Percentiles rank a stretch among this genome's conserved stretches.
These are phyloP conservation scores for Tulasnella calospora DNA, from an alignment of 768 basidiomycete genomes.

Conservation along the genomic window DNA sequence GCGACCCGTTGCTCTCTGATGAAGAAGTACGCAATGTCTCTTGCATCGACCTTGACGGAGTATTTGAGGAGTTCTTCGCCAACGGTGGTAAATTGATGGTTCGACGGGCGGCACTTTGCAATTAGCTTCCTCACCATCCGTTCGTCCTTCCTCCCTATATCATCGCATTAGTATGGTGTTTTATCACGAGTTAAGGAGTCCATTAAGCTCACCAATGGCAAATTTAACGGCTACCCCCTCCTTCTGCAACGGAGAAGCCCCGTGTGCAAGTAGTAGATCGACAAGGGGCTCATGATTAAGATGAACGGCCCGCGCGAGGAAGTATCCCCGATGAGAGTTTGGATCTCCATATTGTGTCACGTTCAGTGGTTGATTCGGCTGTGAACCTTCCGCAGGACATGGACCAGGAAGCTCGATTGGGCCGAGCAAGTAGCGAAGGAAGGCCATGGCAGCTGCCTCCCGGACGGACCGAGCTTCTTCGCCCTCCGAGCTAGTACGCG, in stretches of 20 bases:
- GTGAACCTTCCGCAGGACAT: constrained; percentile 35
- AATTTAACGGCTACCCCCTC: constrained; percentile 60
- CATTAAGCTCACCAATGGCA: constrained; percentile 54
- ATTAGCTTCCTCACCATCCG: background rate
- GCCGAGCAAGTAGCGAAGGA: constrained; percentile 13
- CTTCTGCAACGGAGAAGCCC: constrained; percentile 64
- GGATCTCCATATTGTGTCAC: background rate
- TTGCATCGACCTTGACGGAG: constrained; percentile 61
- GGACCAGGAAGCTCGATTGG: background rate
- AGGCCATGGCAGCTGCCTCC: background rate
- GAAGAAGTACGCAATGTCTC: constrained; percentile 67
- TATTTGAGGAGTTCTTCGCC: constrained; percentile 52
- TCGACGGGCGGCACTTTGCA: background rate
- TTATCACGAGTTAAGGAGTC: background rate
- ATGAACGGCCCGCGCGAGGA: constrained; percentile 71
- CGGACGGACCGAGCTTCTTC: background rate
- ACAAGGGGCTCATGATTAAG: constrained; percentile 60
- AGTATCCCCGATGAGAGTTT: constrained; percentile 74
- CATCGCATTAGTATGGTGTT: background rate
- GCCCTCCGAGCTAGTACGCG: background rate
- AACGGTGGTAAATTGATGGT: constrained; percentile 37
- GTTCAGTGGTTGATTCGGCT: constrained; percentile 25
- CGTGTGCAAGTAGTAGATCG: constrained; percentile 61
- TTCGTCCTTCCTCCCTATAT: background rate
- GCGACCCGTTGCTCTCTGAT: background rate